These are phyloP conservation scores for Suhomyces yuchorum DNA, from an alignment of 1,139 yeast species.

Conservation along the genomic window DNA sequence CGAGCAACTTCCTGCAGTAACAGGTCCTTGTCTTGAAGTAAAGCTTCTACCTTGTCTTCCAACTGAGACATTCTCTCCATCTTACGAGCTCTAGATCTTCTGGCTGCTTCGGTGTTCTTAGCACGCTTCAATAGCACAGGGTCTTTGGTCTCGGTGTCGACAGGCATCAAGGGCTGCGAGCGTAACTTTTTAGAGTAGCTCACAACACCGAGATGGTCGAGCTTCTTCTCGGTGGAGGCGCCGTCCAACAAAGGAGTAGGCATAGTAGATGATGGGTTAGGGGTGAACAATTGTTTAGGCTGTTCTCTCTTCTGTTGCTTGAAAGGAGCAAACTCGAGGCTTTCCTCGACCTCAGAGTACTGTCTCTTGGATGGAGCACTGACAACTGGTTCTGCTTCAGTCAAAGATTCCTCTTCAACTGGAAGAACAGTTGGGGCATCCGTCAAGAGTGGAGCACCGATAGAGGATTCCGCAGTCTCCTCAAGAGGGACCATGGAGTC, in stretches of 20 bases:
- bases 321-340: slow-evolving; percentile 25
- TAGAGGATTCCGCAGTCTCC: slow-evolving; percentile 7
- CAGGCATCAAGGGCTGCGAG: slow-evolving; percentile 64
- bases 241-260: slow-evolving; percentile 33
- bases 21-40: slow-evolving; percentile 54
- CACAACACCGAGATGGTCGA: slow-evolving; percentile 65
- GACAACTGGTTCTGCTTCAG: slow-evolving; percentile 11
- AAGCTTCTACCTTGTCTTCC: slow-evolving; percentile 72
- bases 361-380: slow-evolving; percentile 25
- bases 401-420: slow-evolving; percentile 4
- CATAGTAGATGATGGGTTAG: slow-evolving; percentile 36
- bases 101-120: slow-evolving; percentile 94
- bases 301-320: slow-evolving; percentile 14
- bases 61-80: slow-evolving; percentile 84
- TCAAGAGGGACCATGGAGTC: slow-evolving; percentile 13
- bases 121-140: slow-evolving; percentile 82
- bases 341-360: slow-evolving; percentile 34
- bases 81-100: slow-evolving; percentile 92
- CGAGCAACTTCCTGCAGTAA: slow-evolving; percentile 62
- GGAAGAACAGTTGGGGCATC: slow-evolving; percentile 1
- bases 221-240: slow-evolving; percentile 21
- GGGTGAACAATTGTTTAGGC: slow-evolving; percentile 34
- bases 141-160: slow-evolving; percentile 61
- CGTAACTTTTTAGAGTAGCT: slow-evolving; percentile 66
- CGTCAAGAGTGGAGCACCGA: slow-evolving; percentile 1